These are phyloP conservation scores for Pestalotiopsis sp. DNA, from an alignment of 2,329 filamentous ascomycete genomes.

Conservation along the genomic window DNA sequence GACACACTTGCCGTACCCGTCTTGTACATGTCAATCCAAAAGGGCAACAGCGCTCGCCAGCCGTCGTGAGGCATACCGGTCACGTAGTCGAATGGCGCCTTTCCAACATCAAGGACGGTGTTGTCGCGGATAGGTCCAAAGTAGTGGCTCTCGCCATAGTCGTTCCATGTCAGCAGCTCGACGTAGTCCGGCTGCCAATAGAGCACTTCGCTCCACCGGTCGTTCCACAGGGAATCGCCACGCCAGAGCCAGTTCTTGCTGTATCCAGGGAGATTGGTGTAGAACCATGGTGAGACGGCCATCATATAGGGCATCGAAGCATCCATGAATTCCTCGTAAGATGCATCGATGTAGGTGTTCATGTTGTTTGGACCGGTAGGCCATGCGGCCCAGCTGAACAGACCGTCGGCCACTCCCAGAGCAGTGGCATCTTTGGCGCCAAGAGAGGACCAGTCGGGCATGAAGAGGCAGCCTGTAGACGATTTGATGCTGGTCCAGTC, in stretches of 20 bases:
- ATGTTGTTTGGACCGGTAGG: slow-evolving; percentile 30
- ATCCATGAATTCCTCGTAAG: slow-evolving; percentile 16
- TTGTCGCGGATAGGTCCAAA: slow-evolving; percentile 46
- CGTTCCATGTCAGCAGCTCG: slow-evolving; percentile 52
- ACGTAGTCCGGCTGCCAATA: slow-evolving; percentile 48
- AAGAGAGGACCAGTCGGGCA: slow-evolving; percentile 49
- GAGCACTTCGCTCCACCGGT: slow-evolving; percentile 58
- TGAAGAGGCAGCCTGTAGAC: slow-evolving; percentile 37
- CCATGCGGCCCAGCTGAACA: slow-evolving; percentile 42
- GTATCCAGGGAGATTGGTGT: slow-evolving; percentile 58
- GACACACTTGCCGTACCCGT: slow-evolving; percentile 33
- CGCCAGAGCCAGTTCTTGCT: slow-evolving; percentile 66
- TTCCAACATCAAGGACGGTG: slow-evolving; percentile 34
- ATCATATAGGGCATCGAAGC: slow-evolving; percentile 45
- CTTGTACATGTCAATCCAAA: slow-evolving; percentile 53
- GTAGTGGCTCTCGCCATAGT: slow-evolving; percentile 59
- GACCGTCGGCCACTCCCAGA: slow-evolving; percentile 31
- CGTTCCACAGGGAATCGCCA: slow-evolving; percentile 63
- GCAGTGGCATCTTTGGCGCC: slow-evolving; percentile 32
- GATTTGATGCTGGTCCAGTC: slow-evolving; percentile 48
- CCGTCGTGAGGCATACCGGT: slow-evolving; percentile 45
- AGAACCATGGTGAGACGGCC: slow-evolving; percentile 63
- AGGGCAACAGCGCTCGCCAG: slow-evolving; percentile 51
- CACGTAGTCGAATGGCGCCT: slow-evolving; percentile 51
- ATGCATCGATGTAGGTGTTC: slow-evolving; percentile 18